phyloP scores from a whole-genome alignment of 2,329 filamentous ascomycete genomes.

The Cytospora schulzeri region DNA sequence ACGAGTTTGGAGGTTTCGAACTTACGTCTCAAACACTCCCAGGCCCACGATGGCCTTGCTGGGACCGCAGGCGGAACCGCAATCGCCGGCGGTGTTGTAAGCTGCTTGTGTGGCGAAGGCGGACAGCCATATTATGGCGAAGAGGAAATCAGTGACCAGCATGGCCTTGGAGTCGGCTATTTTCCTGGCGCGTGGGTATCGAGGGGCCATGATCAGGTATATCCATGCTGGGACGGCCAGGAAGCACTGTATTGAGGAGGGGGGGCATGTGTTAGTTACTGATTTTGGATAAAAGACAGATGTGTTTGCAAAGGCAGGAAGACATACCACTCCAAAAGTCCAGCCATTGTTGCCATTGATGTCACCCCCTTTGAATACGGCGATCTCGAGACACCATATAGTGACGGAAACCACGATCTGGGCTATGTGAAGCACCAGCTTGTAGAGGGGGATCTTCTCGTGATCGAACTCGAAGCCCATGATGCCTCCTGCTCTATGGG shows the following conservation, averaged over 20 bases:
- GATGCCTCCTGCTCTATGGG: slow-evolving; percentile 11
- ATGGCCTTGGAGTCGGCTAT: slow-evolving; percentile 65
- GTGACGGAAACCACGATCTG: slow-evolving; percentile 59
- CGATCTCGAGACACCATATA: slow-evolving; percentile 61
- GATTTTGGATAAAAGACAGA: not conserved
- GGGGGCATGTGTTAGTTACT: slow-evolving; percentile 20
- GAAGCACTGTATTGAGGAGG: slow-evolving; percentile 56
- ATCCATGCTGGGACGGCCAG: slow-evolving; percentile 65
- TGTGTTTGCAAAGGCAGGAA: not conserved
- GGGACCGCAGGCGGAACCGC: slow-evolving; percentile 57
- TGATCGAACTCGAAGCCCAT: slow-evolving; percentile 56
- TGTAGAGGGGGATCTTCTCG: slow-evolving; percentile 56
- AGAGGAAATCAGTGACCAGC: slow-evolving; percentile 59
- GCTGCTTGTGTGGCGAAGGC: slow-evolving; percentile 67
- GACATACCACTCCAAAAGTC: slow-evolving; percentile 64
- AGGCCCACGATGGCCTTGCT: slow-evolving; percentile 66
- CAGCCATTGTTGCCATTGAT: slow-evolving; percentile 63
- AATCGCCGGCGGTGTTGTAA: slow-evolving; percentile 60
- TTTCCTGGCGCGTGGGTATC: slow-evolving; percentile 62
- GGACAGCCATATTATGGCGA: slow-evolving; percentile 65
- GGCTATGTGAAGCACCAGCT: slow-evolving; percentile 58
- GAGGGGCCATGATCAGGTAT: slow-evolving; percentile 65
- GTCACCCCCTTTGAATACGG: slow-evolving; percentile 54
- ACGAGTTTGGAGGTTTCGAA: slow-evolving; percentile 28
- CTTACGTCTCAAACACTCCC: slow-evolving; percentile 65